These are phyloP conservation scores for Borovskyia barvae DNA, from an alignment of 208 protist genomes.

Conservation along the genomic window DNA sequence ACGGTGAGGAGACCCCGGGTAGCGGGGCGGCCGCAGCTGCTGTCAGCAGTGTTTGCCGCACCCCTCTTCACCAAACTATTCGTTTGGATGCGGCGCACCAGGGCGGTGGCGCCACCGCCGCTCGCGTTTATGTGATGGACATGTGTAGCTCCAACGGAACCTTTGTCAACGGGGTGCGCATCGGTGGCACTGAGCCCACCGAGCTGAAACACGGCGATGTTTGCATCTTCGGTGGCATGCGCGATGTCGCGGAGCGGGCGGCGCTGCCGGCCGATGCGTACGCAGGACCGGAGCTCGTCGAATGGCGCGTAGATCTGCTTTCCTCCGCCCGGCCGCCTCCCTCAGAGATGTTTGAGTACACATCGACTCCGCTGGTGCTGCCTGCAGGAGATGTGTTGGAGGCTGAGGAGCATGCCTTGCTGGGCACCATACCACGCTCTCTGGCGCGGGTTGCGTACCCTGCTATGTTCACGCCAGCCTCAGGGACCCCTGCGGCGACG, in stretches of 20 bases:
- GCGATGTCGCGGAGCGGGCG: slow-evolving; percentile 59
- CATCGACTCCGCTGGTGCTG: slow-evolving; percentile 54
- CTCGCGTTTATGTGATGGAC: slow-evolving; percentile 60
- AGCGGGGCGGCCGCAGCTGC: not conserved
- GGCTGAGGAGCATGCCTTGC: slow-evolving; percentile 37
- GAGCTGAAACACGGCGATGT: slow-evolving; percentile 61
- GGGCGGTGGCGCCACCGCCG: not conserved
- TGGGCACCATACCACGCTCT: slow-evolving; percentile 41
- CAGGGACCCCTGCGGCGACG: not conserved
- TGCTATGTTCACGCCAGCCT: not conserved
- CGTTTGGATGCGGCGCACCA: no score
- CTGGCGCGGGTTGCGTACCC: slow-evolving; percentile 1
- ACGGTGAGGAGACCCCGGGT: not conserved
- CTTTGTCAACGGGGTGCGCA: slow-evolving; percentile 76
- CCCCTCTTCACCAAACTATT: not conserved
- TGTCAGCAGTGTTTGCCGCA: not conserved
- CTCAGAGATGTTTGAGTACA: slow-evolving; percentile 34
- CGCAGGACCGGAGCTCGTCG: slow-evolving; percentile 64
- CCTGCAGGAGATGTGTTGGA: slow-evolving; percentile 40
- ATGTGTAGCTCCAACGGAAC: slow-evolving; percentile 88
- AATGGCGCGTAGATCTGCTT: slow-evolving; percentile 55
- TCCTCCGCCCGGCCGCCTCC: not conserved
- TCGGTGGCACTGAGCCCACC: slow-evolving; percentile 36
- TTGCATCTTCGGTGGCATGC: slow-evolving; percentile 85
- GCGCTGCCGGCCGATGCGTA: slow-evolving; percentile 49